These are phyloP conservation scores for Xylaria arbuscula DNA, from an alignment of 2,329 filamentous ascomycete genomes.

Conservation along the genomic window DNA sequence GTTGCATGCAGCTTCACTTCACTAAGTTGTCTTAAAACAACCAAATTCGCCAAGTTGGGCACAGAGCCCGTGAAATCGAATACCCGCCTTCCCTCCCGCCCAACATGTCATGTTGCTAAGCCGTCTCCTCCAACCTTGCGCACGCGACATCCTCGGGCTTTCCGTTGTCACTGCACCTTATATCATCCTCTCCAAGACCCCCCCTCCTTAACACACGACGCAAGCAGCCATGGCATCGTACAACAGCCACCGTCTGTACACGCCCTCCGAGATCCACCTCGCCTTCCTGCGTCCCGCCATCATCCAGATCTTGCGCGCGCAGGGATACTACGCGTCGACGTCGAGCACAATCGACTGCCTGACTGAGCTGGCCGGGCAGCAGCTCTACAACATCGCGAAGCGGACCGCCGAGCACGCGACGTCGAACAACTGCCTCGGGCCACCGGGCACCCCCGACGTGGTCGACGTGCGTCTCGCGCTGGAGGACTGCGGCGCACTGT, in stretches of 20 bases:
- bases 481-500: constrained; percentile 80
- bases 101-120: background rate
- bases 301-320: constrained; percentile 89
- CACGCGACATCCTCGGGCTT: background rate
- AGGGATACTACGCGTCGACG: constrained; percentile 86
- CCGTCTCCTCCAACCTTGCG: background rate
- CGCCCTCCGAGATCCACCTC: constrained; percentile 58
- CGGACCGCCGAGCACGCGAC: constrained; percentile 77
- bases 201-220: background rate
- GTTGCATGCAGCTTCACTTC: background rate
- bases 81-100: background rate
- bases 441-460: constrained; percentile 69
- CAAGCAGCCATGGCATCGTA: constrained; percentile 43
- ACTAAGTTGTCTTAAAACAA: background rate
- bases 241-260: constrained; percentile 36
- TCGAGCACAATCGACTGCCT: constrained; percentile 86
- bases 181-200: background rate
- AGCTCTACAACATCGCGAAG: constrained; percentile 79
- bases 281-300: constrained; percentile 87
- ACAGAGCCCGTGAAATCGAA: background rate
- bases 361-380: constrained; percentile 86
- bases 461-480: constrained; percentile 88
- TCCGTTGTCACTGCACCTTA: background rate
- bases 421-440: constrained; percentile 69
- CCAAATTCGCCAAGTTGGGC: background rate